phyloP scores from a whole-genome alignment of 2,329 filamentous ascomycete species.

The Aureobasidium sp. region DNA sequence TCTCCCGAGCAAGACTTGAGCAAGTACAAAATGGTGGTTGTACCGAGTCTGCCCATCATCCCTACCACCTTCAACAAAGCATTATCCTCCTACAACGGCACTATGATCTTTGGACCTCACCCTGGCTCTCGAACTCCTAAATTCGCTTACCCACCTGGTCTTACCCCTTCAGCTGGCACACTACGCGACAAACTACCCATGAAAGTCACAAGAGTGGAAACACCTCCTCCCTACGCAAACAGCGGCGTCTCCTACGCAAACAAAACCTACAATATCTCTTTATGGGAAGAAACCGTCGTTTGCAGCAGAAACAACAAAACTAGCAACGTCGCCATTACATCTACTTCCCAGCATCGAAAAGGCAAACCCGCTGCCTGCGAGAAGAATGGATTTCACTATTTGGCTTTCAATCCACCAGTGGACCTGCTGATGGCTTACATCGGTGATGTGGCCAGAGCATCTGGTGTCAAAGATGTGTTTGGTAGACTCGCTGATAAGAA shows the following conservation, averaged over 20 bases:
- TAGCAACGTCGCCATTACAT: conserved; percentile 14
- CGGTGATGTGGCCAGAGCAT: conserved; percentile 15
- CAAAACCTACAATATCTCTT: conserved; percentile 16
- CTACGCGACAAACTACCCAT: conserved; percentile 14
- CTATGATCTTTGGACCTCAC: conserved; percentile 16
- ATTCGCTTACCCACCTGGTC: conserved; percentile 17
- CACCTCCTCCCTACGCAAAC: conserved; percentile 15
- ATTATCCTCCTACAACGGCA: conserved; percentile 14
- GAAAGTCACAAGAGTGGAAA: conserved; percentile 18
- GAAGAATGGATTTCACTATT: conserved; percentile 15
- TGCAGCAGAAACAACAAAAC: conserved; percentile 14
- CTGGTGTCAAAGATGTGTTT: conserved; percentile 15
- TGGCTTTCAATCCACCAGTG: conserved; percentile 17
- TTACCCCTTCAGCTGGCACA: conserved; percentile 15
- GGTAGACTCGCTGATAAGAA: conserved; percentile 13
- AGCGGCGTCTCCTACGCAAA: conserved; percentile 16
- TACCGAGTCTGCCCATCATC: conserved; percentile 18
- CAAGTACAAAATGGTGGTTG: conserved; percentile 18
- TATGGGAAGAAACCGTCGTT: conserved; percentile 16
- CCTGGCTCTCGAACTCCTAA: conserved; percentile 16
- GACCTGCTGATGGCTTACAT: conserved; percentile 17
- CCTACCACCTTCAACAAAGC: conserved; percentile 14
- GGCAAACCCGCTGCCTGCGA: conserved; percentile 17
- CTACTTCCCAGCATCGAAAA: conserved; percentile 16
- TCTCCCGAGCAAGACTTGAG: conserved; percentile 15